Evolutionary conservation across 2,329 filamentous ascomycete genomes (phyloP), one percentile per base, ranked within the genome.

Genomic region (Fonsecaea erecta): DNA sequence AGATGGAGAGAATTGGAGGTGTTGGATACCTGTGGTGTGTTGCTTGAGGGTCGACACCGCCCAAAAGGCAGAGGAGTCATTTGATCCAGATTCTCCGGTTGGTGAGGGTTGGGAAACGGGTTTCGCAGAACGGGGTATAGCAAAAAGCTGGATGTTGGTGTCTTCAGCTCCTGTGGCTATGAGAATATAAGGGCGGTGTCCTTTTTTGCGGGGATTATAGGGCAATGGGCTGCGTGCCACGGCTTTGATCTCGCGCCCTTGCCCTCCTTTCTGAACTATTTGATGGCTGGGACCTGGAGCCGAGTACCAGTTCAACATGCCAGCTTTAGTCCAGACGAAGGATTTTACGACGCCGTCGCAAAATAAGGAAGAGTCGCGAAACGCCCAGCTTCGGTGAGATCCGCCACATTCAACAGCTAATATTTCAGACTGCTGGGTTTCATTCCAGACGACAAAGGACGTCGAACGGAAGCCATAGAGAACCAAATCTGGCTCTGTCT

Each of bases 161-260:
- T 91, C 89, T 75, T 91, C 89, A 0, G 87, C 86, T 0, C 88
- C 89, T 0, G 89, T 91, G 0, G 87, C 89, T 37, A 91, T 79
- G 3, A 89, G 73, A 4, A 52, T 26, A 11, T 11, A n/a, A 26
- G 30, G 16, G 9, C 30, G 34, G 9, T 35, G 21, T n/a, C 24
- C 11, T 3, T 30, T 48, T 34, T 62, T 12, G 52, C 24, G 26
- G 30, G 52, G 34, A 67, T 18, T 60, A 51, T 16, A 68, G 43
- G 12, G 63, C 18, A 1, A 71, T 73, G 0, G 82, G 40, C 64
- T 82, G 2, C 85, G 73, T 21, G 86, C 83, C 66, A 86, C 76
- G 1, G 85, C 78, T 75, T 91, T 91, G 71, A 98, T 90, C 77
- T 99, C 95, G 61, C 95, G 83, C 0, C 95, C 95, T 76, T 99